A percentile compares a stretch with the other conserved stretches of the same genome.
Conservation (phyloP, 176 grass and related monocot species). For the Urochloa ruziziensis region DNA sequence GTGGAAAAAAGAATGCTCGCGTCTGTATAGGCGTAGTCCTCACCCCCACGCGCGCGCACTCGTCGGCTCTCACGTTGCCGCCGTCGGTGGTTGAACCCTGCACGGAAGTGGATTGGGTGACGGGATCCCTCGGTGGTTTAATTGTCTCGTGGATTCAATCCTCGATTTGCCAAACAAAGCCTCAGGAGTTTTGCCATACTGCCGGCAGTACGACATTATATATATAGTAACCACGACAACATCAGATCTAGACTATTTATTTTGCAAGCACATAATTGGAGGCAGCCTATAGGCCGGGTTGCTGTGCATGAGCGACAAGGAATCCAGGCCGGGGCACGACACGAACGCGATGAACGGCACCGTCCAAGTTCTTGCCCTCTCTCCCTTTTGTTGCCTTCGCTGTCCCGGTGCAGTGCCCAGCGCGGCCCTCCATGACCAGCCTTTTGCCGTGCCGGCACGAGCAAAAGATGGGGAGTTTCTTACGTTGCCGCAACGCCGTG, state of each 20-base stretch:
- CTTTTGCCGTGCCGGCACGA: constrained; percentile 13
- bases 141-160: no score
- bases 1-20: no score
- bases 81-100: no score
- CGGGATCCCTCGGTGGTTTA: no score
- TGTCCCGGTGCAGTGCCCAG: background rate
- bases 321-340: background rate
- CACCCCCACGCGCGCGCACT: no score
- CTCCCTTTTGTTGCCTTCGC: background rate
- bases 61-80: no score
- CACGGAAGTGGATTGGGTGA: no score
- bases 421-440: background rate
- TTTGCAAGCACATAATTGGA: background rate
- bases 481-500: background rate
- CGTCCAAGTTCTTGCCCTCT: background rate
- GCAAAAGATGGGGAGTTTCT: background rate
- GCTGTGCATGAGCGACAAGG: background rate
- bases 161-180: no score
- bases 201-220: background rate
- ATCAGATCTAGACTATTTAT: background rate
- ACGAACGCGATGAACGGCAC: background rate
- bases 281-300: background rate
- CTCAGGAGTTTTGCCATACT: background rate
- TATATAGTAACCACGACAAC: background rate
- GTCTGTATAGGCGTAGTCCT: no score